Evolutionary conservation across 257 asterid genomes (phyloP).

Genomic region (Solanum neorickii): DNA sequence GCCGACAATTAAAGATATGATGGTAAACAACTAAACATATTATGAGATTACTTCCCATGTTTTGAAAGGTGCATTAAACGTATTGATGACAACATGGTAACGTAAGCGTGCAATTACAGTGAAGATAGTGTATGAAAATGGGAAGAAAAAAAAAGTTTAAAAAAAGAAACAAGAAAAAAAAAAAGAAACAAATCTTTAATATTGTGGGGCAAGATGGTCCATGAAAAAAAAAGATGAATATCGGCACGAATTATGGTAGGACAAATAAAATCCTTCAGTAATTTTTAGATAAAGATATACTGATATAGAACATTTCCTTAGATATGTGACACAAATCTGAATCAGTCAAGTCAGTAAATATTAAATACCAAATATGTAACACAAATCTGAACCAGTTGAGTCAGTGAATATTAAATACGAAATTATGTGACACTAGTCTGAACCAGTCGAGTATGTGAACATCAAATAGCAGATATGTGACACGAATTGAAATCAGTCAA

Average conservation of each 20-base stretch:
- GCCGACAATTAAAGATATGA: background rate
- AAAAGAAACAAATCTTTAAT: background rate
- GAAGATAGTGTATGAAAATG: slow-evolving; percentile 18
- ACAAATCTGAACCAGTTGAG: background rate
- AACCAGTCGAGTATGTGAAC: no score
- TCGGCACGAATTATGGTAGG: accelerated
- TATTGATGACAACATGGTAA: slow-evolving; percentile 63
- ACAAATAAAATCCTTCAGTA: background rate
- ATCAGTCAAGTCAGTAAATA: background rate
- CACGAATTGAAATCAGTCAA: no score
- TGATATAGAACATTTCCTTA: background rate
- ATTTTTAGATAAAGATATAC: background rate
- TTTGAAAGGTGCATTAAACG: slow-evolving; percentile 21
- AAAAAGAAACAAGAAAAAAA: background rate
- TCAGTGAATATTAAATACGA: no score
- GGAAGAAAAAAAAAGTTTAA: background rate
- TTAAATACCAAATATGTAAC: background rate
- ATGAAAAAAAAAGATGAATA: background rate
- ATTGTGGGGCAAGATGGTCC: background rate
- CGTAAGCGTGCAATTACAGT: slow-evolving; percentile 65
- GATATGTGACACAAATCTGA: background rate
- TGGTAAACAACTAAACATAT: background rate
- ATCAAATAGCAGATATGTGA: no score
- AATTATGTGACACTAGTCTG: no score
- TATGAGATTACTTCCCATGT: slow-evolving; percentile 1